A percentile compares a stretch with the other conserved stretches of the same genome.
phyloP scores from a whole-genome alignment of 75 land plant genomes.

The Chamaecyparis obtusa region DNA sequence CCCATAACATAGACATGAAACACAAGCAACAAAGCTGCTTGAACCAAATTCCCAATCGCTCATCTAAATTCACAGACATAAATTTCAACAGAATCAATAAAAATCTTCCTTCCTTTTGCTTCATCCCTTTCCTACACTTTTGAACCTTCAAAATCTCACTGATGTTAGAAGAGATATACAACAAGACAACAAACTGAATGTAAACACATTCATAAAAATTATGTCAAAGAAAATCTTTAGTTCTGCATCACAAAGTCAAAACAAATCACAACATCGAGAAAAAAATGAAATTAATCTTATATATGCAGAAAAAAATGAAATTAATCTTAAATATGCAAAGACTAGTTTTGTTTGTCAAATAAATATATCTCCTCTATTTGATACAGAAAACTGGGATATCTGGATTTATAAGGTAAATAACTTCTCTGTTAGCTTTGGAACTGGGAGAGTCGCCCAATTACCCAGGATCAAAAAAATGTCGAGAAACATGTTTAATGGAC shows the following conservation, averaged over 20 bases:
- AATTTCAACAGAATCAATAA: neutral
- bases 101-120: neutral
- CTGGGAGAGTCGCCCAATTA: neutral
- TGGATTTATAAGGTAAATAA: neutral
- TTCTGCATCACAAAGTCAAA: neutral
- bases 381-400: neutral
- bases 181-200: neutral
- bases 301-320: neutral
- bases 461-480: neutral
- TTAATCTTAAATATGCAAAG: neutral
- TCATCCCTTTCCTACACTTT: neutral
- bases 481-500: neutral
- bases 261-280: neutral
- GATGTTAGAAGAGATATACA: neutral
- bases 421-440: neutral
- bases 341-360: neutral
- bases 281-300: neutral
- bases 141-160: neutral
- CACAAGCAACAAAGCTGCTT: neutral
- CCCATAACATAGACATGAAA: neutral
- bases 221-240: neutral
- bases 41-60: neutral
- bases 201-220: neutral
- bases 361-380: neutral
- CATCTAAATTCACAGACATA: neutral